Percentiles rank a stretch among this genome's conserved stretches.
Conservation (phyloP, 768 basidiomycete species). For the Dentipellis sp. region DNA sequence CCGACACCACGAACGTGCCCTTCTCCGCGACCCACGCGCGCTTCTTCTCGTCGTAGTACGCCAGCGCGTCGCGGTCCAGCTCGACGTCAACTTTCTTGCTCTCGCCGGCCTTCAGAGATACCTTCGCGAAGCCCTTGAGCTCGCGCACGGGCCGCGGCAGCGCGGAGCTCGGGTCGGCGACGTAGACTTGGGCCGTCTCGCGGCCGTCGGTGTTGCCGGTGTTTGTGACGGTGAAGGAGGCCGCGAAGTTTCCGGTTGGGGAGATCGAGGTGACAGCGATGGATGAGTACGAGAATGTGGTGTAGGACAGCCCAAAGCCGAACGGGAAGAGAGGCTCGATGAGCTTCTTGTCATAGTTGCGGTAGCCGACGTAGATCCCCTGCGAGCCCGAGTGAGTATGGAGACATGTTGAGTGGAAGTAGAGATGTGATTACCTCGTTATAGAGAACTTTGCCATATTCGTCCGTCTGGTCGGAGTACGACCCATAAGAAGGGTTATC, state of each 20-base stretch:
- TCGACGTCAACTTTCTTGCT: conserved; percentile 26
- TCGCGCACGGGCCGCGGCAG: conserved; percentile 37
- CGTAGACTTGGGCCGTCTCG: conserved; percentile 41
- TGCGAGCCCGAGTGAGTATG: conserved; percentile 5
- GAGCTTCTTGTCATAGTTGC: conserved; percentile 36
- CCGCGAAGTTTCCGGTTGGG: conserved; percentile 24
- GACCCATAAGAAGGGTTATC: conserved; percentile 43
- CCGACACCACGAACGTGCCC: conserved; percentile 35
- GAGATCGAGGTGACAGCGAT: conserved; percentile 28
- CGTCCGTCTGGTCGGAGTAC: conserved; percentile 33
- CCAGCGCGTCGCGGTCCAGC: conserved; percentile 38
- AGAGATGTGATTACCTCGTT: conserved; percentile 30
- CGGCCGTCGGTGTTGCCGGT: conserved; percentile 32
- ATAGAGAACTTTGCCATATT: conserved; percentile 34
- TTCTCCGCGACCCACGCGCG: conserved; percentile 32
- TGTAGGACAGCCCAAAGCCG: conserved; percentile 52
- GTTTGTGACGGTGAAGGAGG: conserved; percentile 39
- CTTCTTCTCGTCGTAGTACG: conserved; percentile 38
- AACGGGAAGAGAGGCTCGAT: conserved; percentile 43
- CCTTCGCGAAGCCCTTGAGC: conserved; percentile 40
- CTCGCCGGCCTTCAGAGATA: conserved; percentile 35
- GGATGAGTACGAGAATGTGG: conserved; percentile 42
- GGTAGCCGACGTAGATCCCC: conserved; percentile 46
- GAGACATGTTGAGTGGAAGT: conserved; percentile 13
- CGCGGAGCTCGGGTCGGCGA: conserved; percentile 31